Evolutionary conservation across 2,329 filamentous ascomycete species (phyloP), one percentile per base, ranked within the genome.

Genomic region (Neofusicoccum ribis): DNA sequence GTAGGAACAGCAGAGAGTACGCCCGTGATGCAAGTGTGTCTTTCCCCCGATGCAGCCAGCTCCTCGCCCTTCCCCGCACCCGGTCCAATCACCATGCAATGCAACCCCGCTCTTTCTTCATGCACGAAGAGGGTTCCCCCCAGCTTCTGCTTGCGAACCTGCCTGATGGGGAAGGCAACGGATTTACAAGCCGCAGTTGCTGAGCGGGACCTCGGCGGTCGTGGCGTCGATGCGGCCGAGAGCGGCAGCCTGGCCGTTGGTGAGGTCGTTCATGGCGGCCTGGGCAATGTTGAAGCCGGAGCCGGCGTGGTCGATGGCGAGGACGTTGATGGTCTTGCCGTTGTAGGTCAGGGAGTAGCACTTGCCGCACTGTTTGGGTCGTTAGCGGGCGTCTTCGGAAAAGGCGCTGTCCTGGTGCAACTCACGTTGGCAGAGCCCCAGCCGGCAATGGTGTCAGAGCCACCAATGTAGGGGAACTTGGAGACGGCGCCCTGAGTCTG

Each of bases 331-430:
- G 50, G 77, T 80, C 60, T 78, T 74, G 66, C 77, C 77, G 52
- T 80, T 77, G 73, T 81, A 86, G 50, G 77, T 79, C 63, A 86
- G 69, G 61, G 77, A 72, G 72, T 83, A 85, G 77, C 84, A 86
- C 50, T 79, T 81, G 56, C 84, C 84, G 72, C 84, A 86, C 73
- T 82, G 69, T 46, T 51, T 2, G 20, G n/a, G n/a, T 23, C 20
- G 41, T 62, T 31, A 63, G 58, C 41, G 54, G n/a, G 9, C 62
- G 5, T 23, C 15, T 46, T 11, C 20, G 9, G 12, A 7, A 7
- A 31, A 43, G 52, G 12, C 8, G 34, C 63, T 34, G 31, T 11
- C 44, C 11, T 39, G 5, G 63, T 31, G 49, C 14, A 59, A 61
- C 70, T 47, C 68, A 73, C 73, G 68, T 73, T 70, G 44, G 71